A percentile compares a stretch with the other conserved stretches of the same genome.
Evolutionary conservation across 495 filamentous ascomycete species (phyloP).

Genomic region (Mytilinidion resinicola): DNA sequence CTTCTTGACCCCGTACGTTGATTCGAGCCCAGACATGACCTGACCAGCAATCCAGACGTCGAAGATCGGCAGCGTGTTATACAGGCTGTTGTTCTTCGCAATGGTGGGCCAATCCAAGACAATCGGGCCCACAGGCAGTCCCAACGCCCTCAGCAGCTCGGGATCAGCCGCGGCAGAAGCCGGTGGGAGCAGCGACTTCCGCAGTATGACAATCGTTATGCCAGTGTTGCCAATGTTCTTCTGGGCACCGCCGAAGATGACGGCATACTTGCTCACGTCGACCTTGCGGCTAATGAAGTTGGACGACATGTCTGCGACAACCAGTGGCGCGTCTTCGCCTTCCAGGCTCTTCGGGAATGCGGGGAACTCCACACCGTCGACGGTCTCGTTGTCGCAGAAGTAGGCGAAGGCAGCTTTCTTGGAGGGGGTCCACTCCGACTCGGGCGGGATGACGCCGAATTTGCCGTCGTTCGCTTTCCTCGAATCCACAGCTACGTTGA

Average conservation of each 20-base stretch:
- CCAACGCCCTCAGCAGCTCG: slow-evolving; percentile 65
- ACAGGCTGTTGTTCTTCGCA: slow-evolving; percentile 82
- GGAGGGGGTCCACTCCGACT: slow-evolving; percentile 67
- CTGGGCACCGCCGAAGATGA: slow-evolving; percentile 77
- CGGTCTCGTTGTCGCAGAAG: slow-evolving; percentile 90
- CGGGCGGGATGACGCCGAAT: slow-evolving; percentile 75
- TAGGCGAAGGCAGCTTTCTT: slow-evolving; percentile 70
- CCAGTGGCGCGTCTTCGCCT: slow-evolving; percentile 51
- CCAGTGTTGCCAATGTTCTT: slow-evolving; percentile 87
- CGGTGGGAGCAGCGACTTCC: slow-evolving; percentile 68
- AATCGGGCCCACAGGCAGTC: slow-evolving; percentile 66
- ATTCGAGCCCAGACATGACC: slow-evolving; percentile 65
- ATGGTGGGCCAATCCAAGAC: slow-evolving; percentile 74
- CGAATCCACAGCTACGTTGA: slow-evolving; percentile 72
- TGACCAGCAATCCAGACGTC: slow-evolving; percentile 83
- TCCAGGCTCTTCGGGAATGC: slow-evolving; percentile 60
- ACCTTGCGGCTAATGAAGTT: slow-evolving; percentile 64
- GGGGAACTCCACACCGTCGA: slow-evolving; percentile 93
- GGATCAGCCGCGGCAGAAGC: slow-evolving; percentile 49
- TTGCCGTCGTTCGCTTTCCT: slow-evolving; percentile 69
- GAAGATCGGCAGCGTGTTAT: slow-evolving; percentile 94
- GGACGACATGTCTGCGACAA: slow-evolving; percentile 82
- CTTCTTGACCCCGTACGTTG: slow-evolving; percentile 53
- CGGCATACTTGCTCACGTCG: slow-evolving; percentile 63
- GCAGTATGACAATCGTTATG: slow-evolving; percentile 74